Evolutionary conservation across 2,329 filamentous ascomycete genomes (phyloP), one percentile per base, ranked within the genome.

Genomic region (Colletotrichum simmondsii): DNA sequence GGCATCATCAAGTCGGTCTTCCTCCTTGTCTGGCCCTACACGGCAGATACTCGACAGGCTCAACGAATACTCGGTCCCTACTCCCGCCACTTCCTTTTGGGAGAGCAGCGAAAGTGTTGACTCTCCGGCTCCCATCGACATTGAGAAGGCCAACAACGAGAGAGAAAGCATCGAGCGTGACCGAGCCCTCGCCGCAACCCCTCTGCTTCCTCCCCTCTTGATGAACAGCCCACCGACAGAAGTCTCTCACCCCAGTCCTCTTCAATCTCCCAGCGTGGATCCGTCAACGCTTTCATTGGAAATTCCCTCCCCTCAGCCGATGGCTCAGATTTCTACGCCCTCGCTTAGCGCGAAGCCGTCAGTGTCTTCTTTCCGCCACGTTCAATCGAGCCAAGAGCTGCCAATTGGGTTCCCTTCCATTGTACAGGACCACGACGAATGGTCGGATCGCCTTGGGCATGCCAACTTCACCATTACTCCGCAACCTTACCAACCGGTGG

Each of bases 401-500:
- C 89, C 81, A 64, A 85, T 88, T 46, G 87, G 89, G 5, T 89
- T 93, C 19, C 90, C 92, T 4, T 88, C 90, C 5, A 90, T 95
- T 75, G 85, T 92, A 37, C 90, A 93, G 68, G 90, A 91, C 6
- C 87, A 92, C 62, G 95, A 97, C 80, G 91, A 92, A 76, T 98
- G 96, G 96, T 93, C 94, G 1, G 90, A 93, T 78, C 91, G 91
- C 69, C 90, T 98, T 16, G 96, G 96, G 32, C 95, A 98, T 80
- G 95, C 95, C 75, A 98, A 98, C 84, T 98, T 97, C 81, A 95
- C 90, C 77, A 97, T 98, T 77, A 85, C 90, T 26, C 95, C 95
- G 0, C 90, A 92, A 80, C 96, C 95, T 0, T 98, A 98, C 79
- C 82, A 90, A 10, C 92, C 94, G 0, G 88, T 91, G 19, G 79